These are phyloP conservation scores for Pestalotiopsis sp. DNA, from an alignment of 2,329 filamentous ascomycete genomes.

Conservation along the genomic window DNA sequence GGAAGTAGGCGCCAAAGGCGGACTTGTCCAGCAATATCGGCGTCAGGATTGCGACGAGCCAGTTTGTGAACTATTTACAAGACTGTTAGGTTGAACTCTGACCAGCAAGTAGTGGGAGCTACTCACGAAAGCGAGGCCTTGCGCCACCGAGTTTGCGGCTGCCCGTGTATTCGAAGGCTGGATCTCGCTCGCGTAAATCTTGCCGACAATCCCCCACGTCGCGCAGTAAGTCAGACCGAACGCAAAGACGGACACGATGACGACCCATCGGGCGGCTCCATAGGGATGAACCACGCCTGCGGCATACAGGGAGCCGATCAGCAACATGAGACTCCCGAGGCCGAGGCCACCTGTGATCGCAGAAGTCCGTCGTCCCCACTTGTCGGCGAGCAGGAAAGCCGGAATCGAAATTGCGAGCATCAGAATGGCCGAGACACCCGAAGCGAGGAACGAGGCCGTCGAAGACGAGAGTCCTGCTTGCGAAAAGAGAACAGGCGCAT, in stretches of 20 bases:
- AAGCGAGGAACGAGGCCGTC: slow-evolving; percentile 59
- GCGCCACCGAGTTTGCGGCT: slow-evolving; percentile 51
- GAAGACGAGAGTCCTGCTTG: slow-evolving; percentile 57
- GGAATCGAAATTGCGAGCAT: slow-evolving; percentile 60
- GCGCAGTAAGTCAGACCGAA: slow-evolving; percentile 46
- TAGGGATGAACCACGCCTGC: slow-evolving; percentile 38
- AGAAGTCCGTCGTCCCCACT: slow-evolving; percentile 55
- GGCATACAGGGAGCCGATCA: slow-evolving; percentile 55
- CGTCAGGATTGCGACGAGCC: slow-evolving; percentile 39
- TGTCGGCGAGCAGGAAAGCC: slow-evolving; percentile 55
- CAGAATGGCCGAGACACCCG: slow-evolving; percentile 58
- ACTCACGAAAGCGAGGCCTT: slow-evolving; percentile 32
- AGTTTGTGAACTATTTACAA: slow-evolving; percentile 36
- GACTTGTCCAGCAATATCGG: slow-evolving; percentile 26
- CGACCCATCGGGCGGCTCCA: slow-evolving; percentile 46
- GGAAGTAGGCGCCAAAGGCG: slow-evolving; percentile 44
- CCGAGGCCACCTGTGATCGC: slow-evolving; percentile 53
- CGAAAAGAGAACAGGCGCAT: slow-evolving; percentile 60
- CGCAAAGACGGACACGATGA: slow-evolving; percentile 49
- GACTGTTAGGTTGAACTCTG: not conserved
- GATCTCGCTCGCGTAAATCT: slow-evolving; percentile 59
- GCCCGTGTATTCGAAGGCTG: slow-evolving; percentile 56
- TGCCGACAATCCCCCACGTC: slow-evolving; percentile 56
- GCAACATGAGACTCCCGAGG: slow-evolving; percentile 49
- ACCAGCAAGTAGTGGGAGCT: too few relatives aligned